Evolutionary conservation across 129 eudicot genomes (phyloP).

Genomic region (Calendula officinalis): DNA sequence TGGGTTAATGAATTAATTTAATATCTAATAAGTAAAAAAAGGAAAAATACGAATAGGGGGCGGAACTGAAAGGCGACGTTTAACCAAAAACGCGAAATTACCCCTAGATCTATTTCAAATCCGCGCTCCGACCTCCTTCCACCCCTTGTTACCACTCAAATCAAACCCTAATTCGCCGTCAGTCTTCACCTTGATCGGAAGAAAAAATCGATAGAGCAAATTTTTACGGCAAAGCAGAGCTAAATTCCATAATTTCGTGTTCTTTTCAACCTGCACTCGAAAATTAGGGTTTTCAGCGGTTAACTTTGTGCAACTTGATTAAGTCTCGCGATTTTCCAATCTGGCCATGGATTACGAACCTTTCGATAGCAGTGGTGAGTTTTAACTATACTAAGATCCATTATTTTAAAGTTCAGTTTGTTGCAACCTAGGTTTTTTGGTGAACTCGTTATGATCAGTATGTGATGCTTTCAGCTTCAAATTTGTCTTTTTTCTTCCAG

Average conservation of each 20-base stretch:
- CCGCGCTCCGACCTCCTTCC: slow-evolving; percentile 34
- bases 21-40: background rate
- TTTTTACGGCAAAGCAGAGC: background rate
- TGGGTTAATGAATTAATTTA: too few relatives aligned
- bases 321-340: slow-evolving; percentile 18
- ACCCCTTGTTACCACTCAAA: slow-evolving; percentile 22
- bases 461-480: background rate
- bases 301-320: background rate
- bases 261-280: background rate
- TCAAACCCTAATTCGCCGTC: slow-evolving; percentile 29
- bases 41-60: slow-evolving; percentile 6
- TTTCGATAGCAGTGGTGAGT: slow-evolving; percentile 71
- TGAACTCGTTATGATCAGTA: background rate
- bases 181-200: slow-evolving; percentile 1
- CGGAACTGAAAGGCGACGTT: slow-evolving; percentile 33
- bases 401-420: slow-evolving; percentile 13
- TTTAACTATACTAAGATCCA: slow-evolving; percentile 2
- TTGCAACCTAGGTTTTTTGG: slow-evolving; percentile 15
- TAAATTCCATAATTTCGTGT: background rate
- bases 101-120: slow-evolving; percentile 35
- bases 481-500: background rate
- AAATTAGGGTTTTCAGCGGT: slow-evolving; percentile 11
- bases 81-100: slow-evolving; percentile 22
- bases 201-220: background rate
- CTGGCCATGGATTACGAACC: slow-evolving; percentile 77